Percentiles rank a stretch among this genome's conserved stretches.
phyloP scores from a whole-genome alignment of 75 land plant genomes.

The Pseudotsuga menziesii region DNA sequence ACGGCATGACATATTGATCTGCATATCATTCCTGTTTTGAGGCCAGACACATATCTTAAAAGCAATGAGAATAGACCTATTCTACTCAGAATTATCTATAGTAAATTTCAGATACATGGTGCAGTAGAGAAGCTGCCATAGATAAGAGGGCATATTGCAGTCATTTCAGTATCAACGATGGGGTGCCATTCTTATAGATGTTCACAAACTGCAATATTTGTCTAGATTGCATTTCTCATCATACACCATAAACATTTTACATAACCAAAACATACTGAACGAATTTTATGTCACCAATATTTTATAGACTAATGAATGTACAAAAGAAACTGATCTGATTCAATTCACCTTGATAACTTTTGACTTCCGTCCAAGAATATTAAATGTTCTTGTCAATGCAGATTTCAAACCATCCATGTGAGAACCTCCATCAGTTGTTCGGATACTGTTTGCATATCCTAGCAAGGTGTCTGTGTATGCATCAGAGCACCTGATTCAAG shows the following conservation, averaged over 20 bases:
- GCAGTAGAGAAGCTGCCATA: background rate
- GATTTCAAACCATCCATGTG: constrained; percentile 95
- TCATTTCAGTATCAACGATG: background rate
- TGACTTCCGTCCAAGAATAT: constrained; percentile 81
- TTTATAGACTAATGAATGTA: background rate
- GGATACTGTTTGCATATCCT: constrained; percentile 98
- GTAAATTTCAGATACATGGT: background rate
- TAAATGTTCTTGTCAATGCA: constrained; percentile 81
- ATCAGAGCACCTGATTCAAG: constrained; percentile 76
- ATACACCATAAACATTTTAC: background rate
- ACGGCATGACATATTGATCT: too few relatives aligned
- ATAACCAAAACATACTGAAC: background rate
- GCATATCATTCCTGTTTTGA: too few relatives aligned
- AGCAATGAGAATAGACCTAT: too few relatives aligned
- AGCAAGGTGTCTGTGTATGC: constrained; percentile 91
- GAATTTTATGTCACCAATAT: background rate
- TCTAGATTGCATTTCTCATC: background rate
- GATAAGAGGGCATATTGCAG: background rate
- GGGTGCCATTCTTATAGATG: background rate
- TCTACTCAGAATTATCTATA: too few relatives aligned
- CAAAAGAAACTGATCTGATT: background rate
- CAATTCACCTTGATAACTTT: constrained; percentile 76
- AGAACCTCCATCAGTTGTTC: constrained; percentile 95
- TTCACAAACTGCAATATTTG: background rate
- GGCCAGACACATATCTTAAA: too few relatives aligned